Percentiles rank a stretch among this genome's conserved stretches.
Evolutionary conservation across 371 early-diverging fungal species (phyloP).

Genomic region (Encephalitozoon intestinalis): DNA sequence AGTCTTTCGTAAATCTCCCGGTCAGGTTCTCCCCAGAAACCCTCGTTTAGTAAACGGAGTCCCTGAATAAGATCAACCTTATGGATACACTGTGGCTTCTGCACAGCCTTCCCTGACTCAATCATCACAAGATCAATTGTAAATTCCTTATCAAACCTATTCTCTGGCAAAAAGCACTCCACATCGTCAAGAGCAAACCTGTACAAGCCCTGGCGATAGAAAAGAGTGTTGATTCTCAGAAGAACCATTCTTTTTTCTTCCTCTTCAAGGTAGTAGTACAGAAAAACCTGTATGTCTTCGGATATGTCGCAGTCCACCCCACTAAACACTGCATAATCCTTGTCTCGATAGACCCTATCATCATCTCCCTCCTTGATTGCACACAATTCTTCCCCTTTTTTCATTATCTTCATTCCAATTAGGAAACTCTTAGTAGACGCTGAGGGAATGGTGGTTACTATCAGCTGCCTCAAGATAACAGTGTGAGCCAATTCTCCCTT

Average conservation of each 20-base stretch:
- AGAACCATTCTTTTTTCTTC: constrained; percentile 2
- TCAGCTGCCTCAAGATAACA: constrained; percentile 37
- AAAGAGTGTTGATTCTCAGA: constrained; percentile 28
- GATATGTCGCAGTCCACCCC: not conserved
- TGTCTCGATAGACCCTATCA: constrained; percentile 9
- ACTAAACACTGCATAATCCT: constrained; percentile 37
- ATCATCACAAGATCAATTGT: constrained; percentile 40
- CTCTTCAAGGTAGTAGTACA: not conserved
- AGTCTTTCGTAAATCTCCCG: constrained; percentile 11
- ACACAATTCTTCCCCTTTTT: not conserved
- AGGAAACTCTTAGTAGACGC: not conserved
- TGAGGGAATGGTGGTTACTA: constrained; percentile 34
- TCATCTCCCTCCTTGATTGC: not conserved
- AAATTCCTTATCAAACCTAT: constrained; percentile 36
- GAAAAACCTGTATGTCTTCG: constrained; percentile 19
- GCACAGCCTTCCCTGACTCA: not conserved
- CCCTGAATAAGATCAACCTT: constrained; percentile 1
- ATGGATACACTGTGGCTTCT: not conserved
- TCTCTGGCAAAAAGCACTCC: not conserved
- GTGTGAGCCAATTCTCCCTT: not conserved
- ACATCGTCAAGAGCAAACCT: constrained; percentile 39
- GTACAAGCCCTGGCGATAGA: constrained; percentile 36
- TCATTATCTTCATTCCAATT: not conserved
- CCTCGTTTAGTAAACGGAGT: not conserved
- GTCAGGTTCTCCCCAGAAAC: not conserved